Base-by-base conservation (phyloP, 2,329 filamentous ascomycete species). In the Arthrocladium fulminans region DNA sequence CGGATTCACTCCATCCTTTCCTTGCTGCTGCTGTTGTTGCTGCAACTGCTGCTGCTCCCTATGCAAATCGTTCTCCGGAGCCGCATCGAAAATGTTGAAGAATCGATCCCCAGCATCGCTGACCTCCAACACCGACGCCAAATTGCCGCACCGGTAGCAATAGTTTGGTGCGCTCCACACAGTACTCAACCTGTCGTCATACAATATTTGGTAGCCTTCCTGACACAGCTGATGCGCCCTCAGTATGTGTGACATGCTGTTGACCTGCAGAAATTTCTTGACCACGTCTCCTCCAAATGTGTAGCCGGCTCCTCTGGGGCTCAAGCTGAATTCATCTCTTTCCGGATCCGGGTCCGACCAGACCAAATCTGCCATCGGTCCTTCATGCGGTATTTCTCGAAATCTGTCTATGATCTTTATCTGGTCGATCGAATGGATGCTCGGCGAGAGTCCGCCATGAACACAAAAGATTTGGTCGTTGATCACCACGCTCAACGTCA, bases 391-490 rank as follows among this genome's bases (percentile, higher is more conserved):
- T 51, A 98, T 98, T 65, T 98, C 92, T 58, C 92, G 83, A 73
- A 97, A 98, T 39, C 92, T 87, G 70, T 98, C 92, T 65, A 98
- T 97, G 66, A 98, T 94, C 68, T 98, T 97, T 70, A 98, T 97
- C 70, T 98, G 92, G 66, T 98, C 92, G 64, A 98, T 96, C 38
- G 87, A 94, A 69, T 98, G 92, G 64, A 98, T 97, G 24, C 85
- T 89, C 1, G 86, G 86, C 1, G 85, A 89, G 17, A 92, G 76
- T 19, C 86, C 92, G 65, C 92, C 92, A 66, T 98, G 92, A 5
- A 98, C 92, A 67, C 92, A 98, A 67, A 98, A 98, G 57, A 98
- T 98, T 67, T 97, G 87, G 67, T 98, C 86, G 66, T 97, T 94
- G 65, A 98, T 98, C 55, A 98, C 90, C 52, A 97, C 94, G 60